These are phyloP conservation scores for Lathyrus sativus DNA, from an alignment of 306 rosid species.

Conservation along the genomic window DNA sequence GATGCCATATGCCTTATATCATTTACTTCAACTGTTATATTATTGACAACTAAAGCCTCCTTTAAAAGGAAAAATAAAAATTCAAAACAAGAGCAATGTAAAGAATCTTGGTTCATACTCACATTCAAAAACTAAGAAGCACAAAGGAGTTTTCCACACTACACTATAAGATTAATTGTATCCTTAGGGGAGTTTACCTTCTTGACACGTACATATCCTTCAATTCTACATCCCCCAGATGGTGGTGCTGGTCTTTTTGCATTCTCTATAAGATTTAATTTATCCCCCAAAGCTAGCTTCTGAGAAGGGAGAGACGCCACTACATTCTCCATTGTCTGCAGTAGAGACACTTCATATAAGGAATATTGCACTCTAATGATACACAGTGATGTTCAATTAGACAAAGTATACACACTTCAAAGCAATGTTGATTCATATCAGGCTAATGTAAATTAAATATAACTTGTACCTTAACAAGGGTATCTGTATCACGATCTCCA, in stretches of 20 bases:
- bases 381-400: conserved; percentile 15
- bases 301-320: conserved; percentile 62
- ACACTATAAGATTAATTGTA: conserved; percentile 2
- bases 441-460: conserved; percentile 29
- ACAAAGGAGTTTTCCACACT: conserved; percentile 9
- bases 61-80: conserved; percentile 20
- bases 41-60: conserved; percentile 11
- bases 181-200: conserved; percentile 55
- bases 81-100: conserved; percentile 9
- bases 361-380: conserved; percentile 30
- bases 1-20: conserved; percentile 9
- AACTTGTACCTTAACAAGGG: conserved; percentile 75
- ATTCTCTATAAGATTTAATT: conserved; percentile 49
- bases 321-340: conserved; percentile 85
- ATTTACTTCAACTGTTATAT: conserved; percentile 11
- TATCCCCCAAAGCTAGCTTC: conserved; percentile 58
- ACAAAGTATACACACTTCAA: conserved; percentile 29
- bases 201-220: conserved; percentile 93
- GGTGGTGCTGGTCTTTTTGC: conserved; percentile 87
- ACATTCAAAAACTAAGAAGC: conserved; percentile 37
- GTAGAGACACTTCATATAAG: conserved; percentile 41
- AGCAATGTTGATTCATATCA: conserved; percentile 27
- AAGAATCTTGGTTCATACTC: conserved; percentile 26
- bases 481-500: conserved; percentile 93
- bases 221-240: conserved; percentile 90